phyloP scores from a whole-genome alignment of 805 yeast species.

The Candida morakotiae region DNA sequence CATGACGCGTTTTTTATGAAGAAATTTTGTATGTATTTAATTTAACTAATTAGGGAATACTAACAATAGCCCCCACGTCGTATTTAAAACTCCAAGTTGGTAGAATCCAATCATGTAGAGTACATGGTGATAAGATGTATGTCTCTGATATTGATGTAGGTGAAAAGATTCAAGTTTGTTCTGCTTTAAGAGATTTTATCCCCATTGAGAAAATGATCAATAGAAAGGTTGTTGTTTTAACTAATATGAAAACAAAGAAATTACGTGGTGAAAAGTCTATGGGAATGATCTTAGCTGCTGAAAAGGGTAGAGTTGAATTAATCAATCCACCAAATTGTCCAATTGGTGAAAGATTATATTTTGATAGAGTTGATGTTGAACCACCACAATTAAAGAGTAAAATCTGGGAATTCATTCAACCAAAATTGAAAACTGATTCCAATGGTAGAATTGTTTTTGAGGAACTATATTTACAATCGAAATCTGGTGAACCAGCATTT shows the following conservation, averaged over 20 bases:
- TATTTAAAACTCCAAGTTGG: constrained; percentile 38
- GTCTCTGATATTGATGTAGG: constrained; percentile 46
- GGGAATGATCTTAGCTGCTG: constrained; percentile 68
- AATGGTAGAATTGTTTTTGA: constrained; percentile 26
- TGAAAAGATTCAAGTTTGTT: constrained; percentile 45
- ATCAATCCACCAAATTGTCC: constrained; percentile 42
- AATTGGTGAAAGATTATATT: constrained; percentile 39
- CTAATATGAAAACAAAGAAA: constrained; percentile 57
- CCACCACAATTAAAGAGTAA: constrained; percentile 27
- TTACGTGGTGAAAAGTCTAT: constrained; percentile 60
- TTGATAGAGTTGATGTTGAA: constrained; percentile 18
- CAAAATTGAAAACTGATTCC: constrained; percentile 23
- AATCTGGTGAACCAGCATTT: constrained; percentile 5
- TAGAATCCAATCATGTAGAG: constrained; percentile 36
- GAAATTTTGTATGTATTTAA: constrained; percentile 1
- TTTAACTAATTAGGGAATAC: neutral
- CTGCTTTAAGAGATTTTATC: constrained; percentile 51
- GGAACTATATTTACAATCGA: constrained; percentile 14
- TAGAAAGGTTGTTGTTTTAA: constrained; percentile 47
- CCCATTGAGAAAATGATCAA: constrained; percentile 34
- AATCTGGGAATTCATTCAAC: constrained; percentile 30
- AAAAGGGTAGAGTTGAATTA: constrained; percentile 35
- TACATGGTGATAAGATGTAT: constrained; percentile 54
- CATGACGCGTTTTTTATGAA: constrained; percentile 17
- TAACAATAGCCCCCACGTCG: constrained; percentile 1